These are phyloP conservation scores for Tetraselmis striata DNA, from an alignment of 139 green algal genomes.

Conservation along the genomic window DNA sequence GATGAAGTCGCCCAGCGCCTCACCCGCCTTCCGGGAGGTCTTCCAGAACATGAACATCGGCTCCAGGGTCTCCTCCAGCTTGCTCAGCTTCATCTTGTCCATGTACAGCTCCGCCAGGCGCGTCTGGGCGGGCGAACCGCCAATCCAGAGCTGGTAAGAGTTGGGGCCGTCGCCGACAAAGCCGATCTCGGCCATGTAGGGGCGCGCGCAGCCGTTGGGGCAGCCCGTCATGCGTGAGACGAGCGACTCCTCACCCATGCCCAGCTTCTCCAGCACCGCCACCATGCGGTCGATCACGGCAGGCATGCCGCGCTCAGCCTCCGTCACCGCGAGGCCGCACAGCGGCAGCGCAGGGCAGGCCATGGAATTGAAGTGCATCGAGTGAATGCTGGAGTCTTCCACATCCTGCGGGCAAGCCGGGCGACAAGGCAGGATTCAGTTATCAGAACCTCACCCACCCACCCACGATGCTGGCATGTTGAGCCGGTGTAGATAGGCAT, in stretches of 20 bases:
- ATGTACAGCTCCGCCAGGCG: constrained; percentile 71
- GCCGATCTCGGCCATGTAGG: constrained; percentile 98
- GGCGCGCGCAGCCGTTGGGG: constrained; percentile 96
- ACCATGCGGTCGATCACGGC: constrained; percentile 75
- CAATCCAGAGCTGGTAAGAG: constrained; percentile 91
- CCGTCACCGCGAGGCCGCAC: constrained; percentile 92
- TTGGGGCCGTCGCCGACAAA: constrained; percentile 97
- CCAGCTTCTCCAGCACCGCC: constrained; percentile 58
- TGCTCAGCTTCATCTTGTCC: constrained; percentile 49
- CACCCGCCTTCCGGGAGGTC: constrained; percentile 33
- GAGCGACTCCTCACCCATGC: constrained; percentile 56
- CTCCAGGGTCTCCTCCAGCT: constrained; percentile 90
- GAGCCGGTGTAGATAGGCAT: too few species aligned
- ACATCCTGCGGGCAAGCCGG: not conserved
- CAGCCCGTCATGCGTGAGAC: constrained; percentile 97
- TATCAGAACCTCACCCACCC: not conserved
- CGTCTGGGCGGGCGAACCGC: constrained; percentile 75
- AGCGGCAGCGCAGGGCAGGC: constrained; percentile 96
- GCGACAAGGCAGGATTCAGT: not conserved
- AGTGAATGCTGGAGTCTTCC: not conserved
- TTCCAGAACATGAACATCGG: constrained; percentile 80
- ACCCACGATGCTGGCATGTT: too few species aligned
- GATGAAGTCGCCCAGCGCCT: constrained; percentile 88
- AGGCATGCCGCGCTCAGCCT: constrained; percentile 93
- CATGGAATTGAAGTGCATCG: constrained; percentile 61